Percentiles rank a stretch among this genome's conserved stretches.
phyloP scores from a whole-genome alignment of 2,329 filamentous ascomycete species.

The Juglanconis sp. region DNA sequence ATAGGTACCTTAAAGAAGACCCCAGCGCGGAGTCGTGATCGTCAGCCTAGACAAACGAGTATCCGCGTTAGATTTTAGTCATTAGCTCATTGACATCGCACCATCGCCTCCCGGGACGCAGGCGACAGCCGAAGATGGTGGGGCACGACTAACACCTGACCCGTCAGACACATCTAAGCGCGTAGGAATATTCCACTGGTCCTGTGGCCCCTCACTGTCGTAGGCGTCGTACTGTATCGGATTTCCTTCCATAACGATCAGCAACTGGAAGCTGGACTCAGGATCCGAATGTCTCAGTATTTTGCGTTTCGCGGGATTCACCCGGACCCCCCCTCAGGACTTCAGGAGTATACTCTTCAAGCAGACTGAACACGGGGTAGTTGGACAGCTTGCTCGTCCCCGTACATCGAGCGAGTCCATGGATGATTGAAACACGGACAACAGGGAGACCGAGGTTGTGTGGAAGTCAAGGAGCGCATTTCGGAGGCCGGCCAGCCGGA shows the following conservation, averaged over 20 bases:
- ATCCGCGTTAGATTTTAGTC: neutral
- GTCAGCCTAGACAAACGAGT: neutral
- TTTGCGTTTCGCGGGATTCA: neutral
- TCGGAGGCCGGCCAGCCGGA: neutral
- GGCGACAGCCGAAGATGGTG: neutral
- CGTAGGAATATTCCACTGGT: slow-evolving; percentile 3
- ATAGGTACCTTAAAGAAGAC: slow-evolving; percentile 8
- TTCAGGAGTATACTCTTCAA: too few relatives aligned
- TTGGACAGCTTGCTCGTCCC: too few relatives aligned
- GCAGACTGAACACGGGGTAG: too few relatives aligned
- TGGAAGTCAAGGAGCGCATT: neutral
- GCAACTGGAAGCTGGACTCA: neutral
- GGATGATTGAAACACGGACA: too few relatives aligned
- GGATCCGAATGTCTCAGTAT: neutral
- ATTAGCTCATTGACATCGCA: neutral
- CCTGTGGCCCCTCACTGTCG: neutral
- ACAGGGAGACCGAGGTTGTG: neutral
- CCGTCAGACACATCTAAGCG: slow-evolving; percentile 11
- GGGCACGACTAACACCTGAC: slow-evolving; percentile 1
- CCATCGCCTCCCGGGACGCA: neutral
- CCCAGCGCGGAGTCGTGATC: slow-evolving; percentile 13
- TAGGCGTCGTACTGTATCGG: neutral
- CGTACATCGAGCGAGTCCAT: too few relatives aligned
- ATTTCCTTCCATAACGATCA: neutral
- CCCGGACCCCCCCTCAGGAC: too few relatives aligned